Evolutionary conservation across 2,329 filamentous ascomycete genomes (phyloP), one percentile per base, ranked within the genome.

Genomic region (Eurotiales sp.): DNA sequence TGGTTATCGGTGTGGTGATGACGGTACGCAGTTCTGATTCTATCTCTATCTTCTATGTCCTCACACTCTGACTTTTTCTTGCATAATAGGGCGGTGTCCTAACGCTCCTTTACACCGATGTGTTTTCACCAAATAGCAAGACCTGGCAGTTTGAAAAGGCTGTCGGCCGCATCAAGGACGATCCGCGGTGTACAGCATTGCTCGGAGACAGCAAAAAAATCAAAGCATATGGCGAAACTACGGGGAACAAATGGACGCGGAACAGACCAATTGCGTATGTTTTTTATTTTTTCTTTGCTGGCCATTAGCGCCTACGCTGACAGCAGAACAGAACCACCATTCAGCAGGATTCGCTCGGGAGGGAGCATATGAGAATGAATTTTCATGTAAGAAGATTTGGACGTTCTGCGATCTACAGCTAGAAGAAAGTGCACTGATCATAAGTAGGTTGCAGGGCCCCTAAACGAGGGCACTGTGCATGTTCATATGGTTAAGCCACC

Each of bases 81-180:
- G 23, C 3, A 12, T 19, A 48, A 44, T 40, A 90, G 87, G 84
- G 84, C 55, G 85, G 83, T n/a, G 86, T 96, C 8, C 79, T 78
- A 50, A 90, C 88, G 61, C 78, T 93, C 45, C 77, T 95, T 19
- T 95, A 87, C 70, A 80, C 82, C 3, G 90, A 95, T 56, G 87
- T 95, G 40, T 89, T 95, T 68, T 87, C 87, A 3, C 80, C 87
- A 17, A 86, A 91, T 64, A 93, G 88, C 75, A 91, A 90, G 70
- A 92, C 87, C 14, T 82, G 84, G 51, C 84, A 93, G 66, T 96
- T 95, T 78, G 95, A 95, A 72, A 85, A 87, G 56, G 88, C 89
- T 1, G 87, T 95, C 43, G 82, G 88, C 63, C 83, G 84, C 55
- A 84, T 97, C 65, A 88, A 86, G 66, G 78, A 80, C 47, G 87